phyloP scores from a whole-genome alignment of 2,329 filamentous ascomycete genomes.

The Blastomyces silverae region DNA sequence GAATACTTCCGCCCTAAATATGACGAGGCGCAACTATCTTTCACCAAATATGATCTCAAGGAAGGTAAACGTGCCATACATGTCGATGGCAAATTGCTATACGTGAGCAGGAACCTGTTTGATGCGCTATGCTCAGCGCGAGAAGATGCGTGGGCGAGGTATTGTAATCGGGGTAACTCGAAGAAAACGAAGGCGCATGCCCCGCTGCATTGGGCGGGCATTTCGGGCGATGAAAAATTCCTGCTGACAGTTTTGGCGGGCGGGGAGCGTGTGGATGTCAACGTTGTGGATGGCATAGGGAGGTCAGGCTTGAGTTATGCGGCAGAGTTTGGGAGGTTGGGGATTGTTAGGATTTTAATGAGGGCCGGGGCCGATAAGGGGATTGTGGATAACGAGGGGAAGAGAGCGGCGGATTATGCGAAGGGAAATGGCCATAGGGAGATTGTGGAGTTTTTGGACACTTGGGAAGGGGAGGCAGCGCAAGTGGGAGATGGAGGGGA shows the following conservation, averaged over 20 bases:
- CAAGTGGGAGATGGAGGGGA: neutral
- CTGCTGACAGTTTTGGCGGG: neutral
- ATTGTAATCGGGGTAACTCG: conserved; percentile 11
- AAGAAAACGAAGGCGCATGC: conserved; percentile 7
- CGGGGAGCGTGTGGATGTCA: conserved; percentile 1
- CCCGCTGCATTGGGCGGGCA: conserved; percentile 9
- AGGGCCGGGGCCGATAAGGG: conserved; percentile 1
- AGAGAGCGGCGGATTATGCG: conserved; percentile 13
- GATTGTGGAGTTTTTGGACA: conserved; percentile 9
- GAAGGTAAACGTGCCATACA: conserved; percentile 8
- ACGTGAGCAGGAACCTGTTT: conserved; percentile 16
- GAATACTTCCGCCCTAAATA: conserved; percentile 13
- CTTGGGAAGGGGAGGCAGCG: neutral
- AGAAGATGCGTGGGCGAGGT: conserved; percentile 15
- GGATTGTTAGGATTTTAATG: conserved; percentile 10
- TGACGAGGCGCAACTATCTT: neutral
- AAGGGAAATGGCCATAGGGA: neutral
- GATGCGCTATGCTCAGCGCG: conserved; percentile 14
- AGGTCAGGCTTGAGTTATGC: conserved; percentile 12
- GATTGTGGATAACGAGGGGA: conserved; percentile 5
- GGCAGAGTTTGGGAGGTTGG: conserved; percentile 10
- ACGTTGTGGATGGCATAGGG: conserved; percentile 7
- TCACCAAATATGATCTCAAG: conserved; percentile 5
- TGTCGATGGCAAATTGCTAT: conserved; percentile 14
- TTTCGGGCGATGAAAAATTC: conserved; percentile 3